phyloP scores from a whole-genome alignment of 164 flowering plant species.

The Aristolochia fimbriata region DNA sequence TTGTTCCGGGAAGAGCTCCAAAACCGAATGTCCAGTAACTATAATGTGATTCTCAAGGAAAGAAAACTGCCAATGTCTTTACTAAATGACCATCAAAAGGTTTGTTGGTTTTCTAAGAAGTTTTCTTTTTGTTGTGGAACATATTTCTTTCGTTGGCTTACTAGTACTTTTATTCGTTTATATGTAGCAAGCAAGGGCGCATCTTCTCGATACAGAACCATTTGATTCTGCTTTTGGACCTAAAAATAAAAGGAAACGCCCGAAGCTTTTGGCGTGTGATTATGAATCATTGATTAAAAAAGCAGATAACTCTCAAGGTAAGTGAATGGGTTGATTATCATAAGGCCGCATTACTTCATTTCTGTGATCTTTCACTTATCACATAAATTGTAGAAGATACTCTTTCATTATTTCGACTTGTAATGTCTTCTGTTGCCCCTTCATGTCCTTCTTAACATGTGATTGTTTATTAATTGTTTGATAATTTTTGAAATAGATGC shows the following conservation, averaged over 20 bases:
- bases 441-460: too few relatives aligned
- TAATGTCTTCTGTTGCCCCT: too few relatives aligned
- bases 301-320: conserved; percentile 83
- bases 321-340: neutral
- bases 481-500: conserved; percentile 34
- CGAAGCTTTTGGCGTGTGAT: conserved; percentile 71
- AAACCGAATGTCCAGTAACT: conserved; percentile 56
- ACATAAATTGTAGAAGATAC: too few relatives aligned
- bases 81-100: conserved; percentile 81
- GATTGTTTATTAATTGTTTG: neutral
- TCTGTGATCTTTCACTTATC: too few relatives aligned
- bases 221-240: conserved; percentile 90
- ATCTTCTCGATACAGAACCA: conserved; percentile 82
- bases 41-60: conserved; percentile 83
- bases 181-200: conserved; percentile 76
- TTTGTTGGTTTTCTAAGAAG: conserved; percentile 8
- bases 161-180: neutral
- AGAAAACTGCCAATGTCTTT: conserved; percentile 82
- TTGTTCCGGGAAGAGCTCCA: conserved; percentile 76
- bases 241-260: conserved; percentile 86
- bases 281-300: conserved; percentile 71
- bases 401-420: too few relatives aligned
- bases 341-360: too few relatives aligned
- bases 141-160: neutral
- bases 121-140: neutral